Evolutionary conservation across 805 yeast genomes (phyloP).

Genomic region (Wickerhamiella allomyrinae): DNA sequence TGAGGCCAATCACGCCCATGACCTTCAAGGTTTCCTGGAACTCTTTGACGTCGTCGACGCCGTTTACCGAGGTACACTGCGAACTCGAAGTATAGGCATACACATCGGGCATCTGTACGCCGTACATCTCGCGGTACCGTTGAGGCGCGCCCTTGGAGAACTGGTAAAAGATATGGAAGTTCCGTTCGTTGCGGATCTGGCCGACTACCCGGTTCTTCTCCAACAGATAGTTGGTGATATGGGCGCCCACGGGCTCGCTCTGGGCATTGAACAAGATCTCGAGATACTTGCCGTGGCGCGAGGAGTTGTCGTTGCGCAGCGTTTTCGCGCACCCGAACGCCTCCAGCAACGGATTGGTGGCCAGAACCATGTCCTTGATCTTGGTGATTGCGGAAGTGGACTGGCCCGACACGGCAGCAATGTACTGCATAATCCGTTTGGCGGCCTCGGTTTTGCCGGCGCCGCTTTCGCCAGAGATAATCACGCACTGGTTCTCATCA

Average conservation of each 20-base stretch:
- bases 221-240: slow-evolving; percentile 82
- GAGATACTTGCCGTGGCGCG: slow-evolving; percentile 85
- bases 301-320: slow-evolving; percentile 73
- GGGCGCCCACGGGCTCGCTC: slow-evolving; percentile 87
- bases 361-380: slow-evolving; percentile 93
- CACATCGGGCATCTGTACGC: slow-evolving; percentile 88
- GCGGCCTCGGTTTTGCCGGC: slow-evolving; percentile 99
- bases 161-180: slow-evolving; percentile 94
- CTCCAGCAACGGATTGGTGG: slow-evolving; percentile 86
- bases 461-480: slow-evolving; percentile 94
- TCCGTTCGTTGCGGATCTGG: slow-evolving; percentile 82
- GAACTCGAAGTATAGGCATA: slow-evolving; percentile 80
- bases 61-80: slow-evolving; percentile 71
- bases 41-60: slow-evolving; percentile 72
- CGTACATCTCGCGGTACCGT: slow-evolving; percentile 65
- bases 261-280: slow-evolving; percentile 74
- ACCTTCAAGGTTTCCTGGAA: slow-evolving; percentile 71
- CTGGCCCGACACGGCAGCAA: slow-evolving; percentile 70
- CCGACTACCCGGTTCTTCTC: slow-evolving; percentile 97
- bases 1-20: slow-evolving; percentile 75
- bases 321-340: slow-evolving; percentile 93
- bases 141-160: slow-evolving; percentile 84
- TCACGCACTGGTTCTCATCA: slow-evolving; percentile 90
- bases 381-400: slow-evolving; percentile 54
- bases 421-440: slow-evolving; percentile 92